Evolutionary conservation across 1,284 basidiomycete genomes (phyloP).

Genomic region (Porogramme epimiltina): DNA sequence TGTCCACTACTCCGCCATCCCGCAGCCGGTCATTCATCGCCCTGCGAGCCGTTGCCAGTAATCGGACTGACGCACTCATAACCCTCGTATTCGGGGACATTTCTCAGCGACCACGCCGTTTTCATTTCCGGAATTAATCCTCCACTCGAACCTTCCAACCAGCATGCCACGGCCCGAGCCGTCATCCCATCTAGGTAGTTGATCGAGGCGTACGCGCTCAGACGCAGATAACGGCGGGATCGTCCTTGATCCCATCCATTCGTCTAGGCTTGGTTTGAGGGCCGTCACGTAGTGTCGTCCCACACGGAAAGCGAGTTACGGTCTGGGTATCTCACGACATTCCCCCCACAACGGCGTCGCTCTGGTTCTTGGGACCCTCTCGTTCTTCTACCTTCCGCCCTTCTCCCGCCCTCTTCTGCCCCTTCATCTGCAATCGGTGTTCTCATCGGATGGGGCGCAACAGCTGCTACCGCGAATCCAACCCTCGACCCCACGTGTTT

Average conservation of each 20-base stretch:
- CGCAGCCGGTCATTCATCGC: neutral
- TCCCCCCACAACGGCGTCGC: constrained; percentile 10
- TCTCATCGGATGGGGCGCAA: constrained; percentile 15
- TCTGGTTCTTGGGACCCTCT: constrained; percentile 5
- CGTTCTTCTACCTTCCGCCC: constrained; percentile 8
- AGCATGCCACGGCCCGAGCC: constrained; percentile 14
- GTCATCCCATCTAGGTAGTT: constrained; percentile 1
- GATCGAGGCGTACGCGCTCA: neutral
- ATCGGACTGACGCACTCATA: constrained; percentile 8
- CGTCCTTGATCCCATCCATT: constrained; percentile 7
- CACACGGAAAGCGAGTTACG: constrained; percentile 10
- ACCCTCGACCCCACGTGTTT: constrained; percentile 2
- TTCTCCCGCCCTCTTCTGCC: constrained; percentile 7
- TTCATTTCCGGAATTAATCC: constrained; percentile 21
- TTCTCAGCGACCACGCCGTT: constrained; percentile 14
- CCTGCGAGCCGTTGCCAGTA: constrained; percentile 4
- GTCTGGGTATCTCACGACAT: constrained; percentile 11
- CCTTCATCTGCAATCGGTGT: constrained; percentile 14
- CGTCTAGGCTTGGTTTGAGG: constrained; percentile 8
- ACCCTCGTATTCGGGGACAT: constrained; percentile 10
- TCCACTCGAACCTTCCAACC: constrained; percentile 13
- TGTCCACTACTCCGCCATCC: neutral
- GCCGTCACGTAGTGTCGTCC: neutral
- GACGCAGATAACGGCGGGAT: constrained; percentile 16
- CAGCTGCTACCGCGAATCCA: constrained; percentile 7